phyloP scores from a whole-genome alignment of 2,329 filamentous ascomycete species.

The Eutypa lata region DNA sequence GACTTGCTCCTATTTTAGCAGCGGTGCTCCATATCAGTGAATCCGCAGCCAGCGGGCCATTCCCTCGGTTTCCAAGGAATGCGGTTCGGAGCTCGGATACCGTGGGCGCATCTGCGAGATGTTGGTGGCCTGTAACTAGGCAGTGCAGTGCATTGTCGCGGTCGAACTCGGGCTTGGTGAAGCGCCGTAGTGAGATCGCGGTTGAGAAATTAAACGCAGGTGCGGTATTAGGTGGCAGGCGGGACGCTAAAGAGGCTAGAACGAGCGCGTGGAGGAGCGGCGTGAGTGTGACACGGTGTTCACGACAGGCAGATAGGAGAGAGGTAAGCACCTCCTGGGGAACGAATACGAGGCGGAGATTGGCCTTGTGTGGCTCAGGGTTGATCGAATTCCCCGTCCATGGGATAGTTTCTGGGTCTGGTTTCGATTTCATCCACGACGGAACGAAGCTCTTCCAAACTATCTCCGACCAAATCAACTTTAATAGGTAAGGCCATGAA shows the following conservation, averaged over 20 bases:
- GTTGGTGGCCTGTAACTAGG: slow-evolving; percentile 35
- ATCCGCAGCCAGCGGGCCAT: slow-evolving; percentile 10
- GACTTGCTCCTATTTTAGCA: slow-evolving; percentile 28
- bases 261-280: slow-evolving; percentile 45
- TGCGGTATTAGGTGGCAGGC: slow-evolving; percentile 31
- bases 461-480: slow-evolving; percentile 12
- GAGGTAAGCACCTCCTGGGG: slow-evolving; percentile 19
- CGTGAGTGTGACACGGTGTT: slow-evolving; percentile 43
- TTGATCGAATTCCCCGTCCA: slow-evolving; percentile 39
- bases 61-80: background rate
- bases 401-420: slow-evolving; percentile 12
- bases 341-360: slow-evolving; percentile 36
- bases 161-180: slow-evolving; percentile 27
- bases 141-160: slow-evolving; percentile 33
- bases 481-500: slow-evolving; percentile 14
- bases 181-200: slow-evolving; percentile 43
- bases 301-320: slow-evolving; percentile 38
- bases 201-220: slow-evolving; percentile 36
- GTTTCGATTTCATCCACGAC: slow-evolving; percentile 30
- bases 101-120: slow-evolving; percentile 22
- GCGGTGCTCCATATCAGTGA: slow-evolving; percentile 42
- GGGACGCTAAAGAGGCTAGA: slow-evolving; percentile 37
- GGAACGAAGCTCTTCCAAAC: slow-evolving; percentile 38
- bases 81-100: slow-evolving; percentile 2
- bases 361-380: slow-evolving; percentile 33